Percentiles rank a stretch among this genome's conserved stretches.
Conservation (phyloP, 2,329 filamentous ascomycete species). For the Albophoma yamanashiensis region DNA sequence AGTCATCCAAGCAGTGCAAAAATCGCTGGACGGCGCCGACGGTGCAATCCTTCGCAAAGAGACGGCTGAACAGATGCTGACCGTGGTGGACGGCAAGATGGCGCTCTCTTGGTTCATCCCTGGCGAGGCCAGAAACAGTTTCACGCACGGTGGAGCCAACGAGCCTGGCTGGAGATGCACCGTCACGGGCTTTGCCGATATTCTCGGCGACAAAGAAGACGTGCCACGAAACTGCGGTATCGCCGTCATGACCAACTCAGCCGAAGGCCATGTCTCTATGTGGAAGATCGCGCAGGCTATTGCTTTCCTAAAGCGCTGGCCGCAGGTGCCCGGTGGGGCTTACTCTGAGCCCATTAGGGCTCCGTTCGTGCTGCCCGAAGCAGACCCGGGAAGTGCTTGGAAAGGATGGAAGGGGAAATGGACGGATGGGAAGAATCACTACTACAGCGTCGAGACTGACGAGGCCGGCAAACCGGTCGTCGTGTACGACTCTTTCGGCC, state of each 20-base stretch:
- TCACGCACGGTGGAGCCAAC: conserved; percentile 10
- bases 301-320: neutral
- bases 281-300: neutral
- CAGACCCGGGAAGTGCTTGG: neutral
- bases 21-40: conserved; percentile 5
- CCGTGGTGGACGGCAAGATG: conserved; percentile 3
- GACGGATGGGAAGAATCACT: neutral
- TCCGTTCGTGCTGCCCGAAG: neutral
- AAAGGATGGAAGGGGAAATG: neutral
- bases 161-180: conserved; percentile 8
- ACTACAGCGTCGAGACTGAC: neutral
- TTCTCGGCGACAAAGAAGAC: neutral
- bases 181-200: conserved; percentile 6
- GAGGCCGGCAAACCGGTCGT: neutral
- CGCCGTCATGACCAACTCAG: conserved; percentile 11
- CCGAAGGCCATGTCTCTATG: neutral
- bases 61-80: conserved; percentile 8
- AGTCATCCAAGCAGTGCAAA: conserved; percentile 7
- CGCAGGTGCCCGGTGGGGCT: neutral
- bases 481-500: neutral
- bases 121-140: conserved; percentile 1
- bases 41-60: conserved; percentile 5
- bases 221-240: conserved; percentile 8
- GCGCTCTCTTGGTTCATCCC: conserved; percentile 10
- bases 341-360: neutral